phyloP scores from a whole-genome alignment of 495 filamentous ascomycete genomes.

The Cercophora samala region DNA sequence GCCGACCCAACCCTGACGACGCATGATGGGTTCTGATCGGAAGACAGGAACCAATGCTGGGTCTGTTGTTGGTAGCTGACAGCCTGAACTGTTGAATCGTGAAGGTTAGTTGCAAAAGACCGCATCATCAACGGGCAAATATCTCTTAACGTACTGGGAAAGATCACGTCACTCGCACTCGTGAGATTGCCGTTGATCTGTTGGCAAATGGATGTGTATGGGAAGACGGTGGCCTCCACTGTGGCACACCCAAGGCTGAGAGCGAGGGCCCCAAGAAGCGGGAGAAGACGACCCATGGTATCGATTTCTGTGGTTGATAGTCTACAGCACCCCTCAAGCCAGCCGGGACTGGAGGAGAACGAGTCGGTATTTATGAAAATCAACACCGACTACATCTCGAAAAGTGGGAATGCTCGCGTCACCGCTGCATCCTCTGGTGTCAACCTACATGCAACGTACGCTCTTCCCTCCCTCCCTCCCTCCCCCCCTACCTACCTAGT shows the following conservation, averaged over 20 bases:
- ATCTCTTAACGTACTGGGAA: neutral
- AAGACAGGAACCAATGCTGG: constrained; percentile 29
- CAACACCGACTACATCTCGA: neutral
- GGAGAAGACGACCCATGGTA: neutral
- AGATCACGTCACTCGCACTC: neutral
- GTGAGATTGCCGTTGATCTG: neutral
- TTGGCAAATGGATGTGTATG: neutral
- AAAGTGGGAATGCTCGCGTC: neutral
- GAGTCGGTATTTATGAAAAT: neutral
- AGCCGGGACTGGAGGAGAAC: neutral
- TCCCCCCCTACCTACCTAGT: neutral
- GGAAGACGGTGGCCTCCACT: neutral
- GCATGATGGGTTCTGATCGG: constrained; percentile 21
- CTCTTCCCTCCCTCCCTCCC: no score
- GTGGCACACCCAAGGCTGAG: neutral
- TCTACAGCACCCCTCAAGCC: neutral
- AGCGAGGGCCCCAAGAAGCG: neutral
- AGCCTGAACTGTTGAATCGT: constrained; percentile 8
- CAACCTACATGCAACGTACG: no score
- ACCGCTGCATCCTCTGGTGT: neutral
- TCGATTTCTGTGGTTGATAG: neutral
- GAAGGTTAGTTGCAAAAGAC: neutral
- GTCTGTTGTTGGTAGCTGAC: neutral
- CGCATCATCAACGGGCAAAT: neutral
- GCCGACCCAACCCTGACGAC: constrained; percentile 18